Conservation (phyloP, 75 land plant species). For the Cryptomeria japonica region DNA sequence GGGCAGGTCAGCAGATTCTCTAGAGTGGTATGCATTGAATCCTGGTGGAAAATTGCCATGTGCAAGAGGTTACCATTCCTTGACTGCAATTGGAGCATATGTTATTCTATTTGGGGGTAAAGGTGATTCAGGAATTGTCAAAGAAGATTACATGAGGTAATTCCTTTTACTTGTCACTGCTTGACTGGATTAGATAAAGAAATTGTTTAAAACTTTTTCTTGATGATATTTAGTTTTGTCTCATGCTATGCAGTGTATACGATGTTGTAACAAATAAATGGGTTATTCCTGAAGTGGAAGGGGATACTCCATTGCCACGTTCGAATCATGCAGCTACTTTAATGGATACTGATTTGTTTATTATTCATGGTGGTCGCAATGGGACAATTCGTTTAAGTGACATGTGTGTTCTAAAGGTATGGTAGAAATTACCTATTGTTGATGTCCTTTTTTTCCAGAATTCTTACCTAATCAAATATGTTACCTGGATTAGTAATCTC, state of each 20-base stretch:
- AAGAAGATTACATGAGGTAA: slow-evolving; percentile 24
- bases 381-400: slow-evolving; percentile 43
- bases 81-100: slow-evolving; percentile 28
- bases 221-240: background rate
- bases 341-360: slow-evolving; percentile 17
- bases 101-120: slow-evolving; percentile 50
- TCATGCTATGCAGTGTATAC: slow-evolving; percentile 29
- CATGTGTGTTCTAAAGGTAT: slow-evolving; percentile 27
- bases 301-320: slow-evolving; percentile 40
- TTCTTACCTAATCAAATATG: background rate
- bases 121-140: slow-evolving; percentile 33
- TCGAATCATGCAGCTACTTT: slow-evolving; percentile 47
- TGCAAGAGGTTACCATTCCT: slow-evolving; percentile 53
- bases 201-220: background rate
- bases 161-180: background rate
- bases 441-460: background rate
- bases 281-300: slow-evolving; percentile 21
- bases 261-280: slow-evolving; percentile 28
- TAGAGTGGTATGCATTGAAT: slow-evolving; percentile 37
- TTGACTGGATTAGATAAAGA: background rate
- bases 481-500: background rate
- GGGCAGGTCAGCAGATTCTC: slow-evolving; percentile 22
- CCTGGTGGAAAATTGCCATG: slow-evolving; percentile 33
- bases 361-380: slow-evolving; percentile 51
- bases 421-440: background rate